Evolutionary conservation across 495 filamentous ascomycete species (phyloP).

Genomic region (Apodospora peruviana): DNA sequence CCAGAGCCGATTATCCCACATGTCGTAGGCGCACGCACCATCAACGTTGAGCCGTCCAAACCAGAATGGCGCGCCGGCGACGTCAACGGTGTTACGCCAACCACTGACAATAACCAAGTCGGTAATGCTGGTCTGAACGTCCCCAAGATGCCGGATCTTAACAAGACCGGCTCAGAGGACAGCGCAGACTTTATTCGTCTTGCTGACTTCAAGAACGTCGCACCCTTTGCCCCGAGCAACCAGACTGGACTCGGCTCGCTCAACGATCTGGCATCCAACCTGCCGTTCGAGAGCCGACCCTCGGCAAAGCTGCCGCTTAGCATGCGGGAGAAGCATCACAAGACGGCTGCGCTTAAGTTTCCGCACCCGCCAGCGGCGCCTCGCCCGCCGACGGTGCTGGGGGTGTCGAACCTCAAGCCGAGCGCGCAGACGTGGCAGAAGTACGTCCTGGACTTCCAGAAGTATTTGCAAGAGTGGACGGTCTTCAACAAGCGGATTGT

Average conservation of each 20-base stretch:
- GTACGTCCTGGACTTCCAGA: slow-evolving; percentile 57
- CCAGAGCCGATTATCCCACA: slow-evolving; percentile 15
- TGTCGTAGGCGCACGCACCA: slow-evolving; percentile 31
- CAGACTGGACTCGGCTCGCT: slow-evolving; percentile 56
- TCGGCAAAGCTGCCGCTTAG: slow-evolving; percentile 38
- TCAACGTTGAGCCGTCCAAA: slow-evolving; percentile 42
- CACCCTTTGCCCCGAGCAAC: slow-evolving; percentile 51
- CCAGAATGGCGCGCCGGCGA: slow-evolving; percentile 45
- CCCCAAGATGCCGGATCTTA: slow-evolving; percentile 11
- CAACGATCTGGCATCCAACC: slow-evolving; percentile 56
- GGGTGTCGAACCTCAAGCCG: slow-evolving; percentile 31
- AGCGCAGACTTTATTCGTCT: slow-evolving; percentile 45
- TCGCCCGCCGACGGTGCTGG: slow-evolving; percentile 31
- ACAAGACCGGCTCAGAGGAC: slow-evolving; percentile 34
- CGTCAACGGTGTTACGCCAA: slow-evolving; percentile 20
- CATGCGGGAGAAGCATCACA: slow-evolving; percentile 24
- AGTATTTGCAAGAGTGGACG: slow-evolving; percentile 68
- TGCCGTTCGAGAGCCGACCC: slow-evolving; percentile 69
- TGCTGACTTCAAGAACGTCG: slow-evolving; percentile 58
- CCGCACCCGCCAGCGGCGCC: slow-evolving; percentile 60
- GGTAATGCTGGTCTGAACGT: slow-evolving; percentile 10
- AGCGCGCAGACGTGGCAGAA: slow-evolving; percentile 46
- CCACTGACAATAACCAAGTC: too few species aligned
- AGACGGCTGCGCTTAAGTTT: slow-evolving; percentile 36
- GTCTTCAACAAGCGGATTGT: slow-evolving; percentile 60